phyloP scores from a whole-genome alignment of 768 basidiomycete genomes.

The Rhizopogon rudus region DNA sequence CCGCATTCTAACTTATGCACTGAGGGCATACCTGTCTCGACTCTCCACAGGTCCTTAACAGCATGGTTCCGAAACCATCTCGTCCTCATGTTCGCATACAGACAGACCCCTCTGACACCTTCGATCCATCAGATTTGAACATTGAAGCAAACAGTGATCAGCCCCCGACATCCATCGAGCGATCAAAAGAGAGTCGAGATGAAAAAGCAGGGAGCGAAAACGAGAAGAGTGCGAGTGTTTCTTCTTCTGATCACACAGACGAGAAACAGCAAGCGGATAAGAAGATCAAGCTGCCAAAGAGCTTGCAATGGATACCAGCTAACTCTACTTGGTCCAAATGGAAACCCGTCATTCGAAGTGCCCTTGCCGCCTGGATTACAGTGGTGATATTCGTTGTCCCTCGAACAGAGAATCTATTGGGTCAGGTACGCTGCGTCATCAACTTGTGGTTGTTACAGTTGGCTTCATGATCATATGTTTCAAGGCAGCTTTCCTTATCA shows the following conservation, averaged over 20 bases:
- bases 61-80: not conserved
- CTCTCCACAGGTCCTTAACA: not conserved
- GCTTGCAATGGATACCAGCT: slow-evolving; percentile 49
- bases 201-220: not conserved
- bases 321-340: slow-evolving; percentile 55
- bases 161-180: not conserved
- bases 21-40: too few species aligned
- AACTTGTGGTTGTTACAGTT: not conserved
- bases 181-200: not conserved
- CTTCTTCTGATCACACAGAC: not conserved
- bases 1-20: too few species aligned
- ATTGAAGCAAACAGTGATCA: not conserved
- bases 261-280: not conserved
- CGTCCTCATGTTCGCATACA: slow-evolving; percentile 1
- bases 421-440: slow-evolving; percentile 38
- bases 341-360: slow-evolving; percentile 61
- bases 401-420: slow-evolving; percentile 41
- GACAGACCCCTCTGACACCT: not conserved
- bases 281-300: slow-evolving; percentile 19
- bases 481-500: slow-evolving; percentile 60
- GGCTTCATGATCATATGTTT: not conserved
- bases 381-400: slow-evolving; percentile 57
- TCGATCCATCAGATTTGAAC: too few species aligned
- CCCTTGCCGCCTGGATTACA: slow-evolving; percentile 58
- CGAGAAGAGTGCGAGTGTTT: not conserved